These are phyloP conservation scores for Arxiozyma slooffiae DNA, from an alignment of 1,139 yeast species.

Conservation along the genomic window DNA sequence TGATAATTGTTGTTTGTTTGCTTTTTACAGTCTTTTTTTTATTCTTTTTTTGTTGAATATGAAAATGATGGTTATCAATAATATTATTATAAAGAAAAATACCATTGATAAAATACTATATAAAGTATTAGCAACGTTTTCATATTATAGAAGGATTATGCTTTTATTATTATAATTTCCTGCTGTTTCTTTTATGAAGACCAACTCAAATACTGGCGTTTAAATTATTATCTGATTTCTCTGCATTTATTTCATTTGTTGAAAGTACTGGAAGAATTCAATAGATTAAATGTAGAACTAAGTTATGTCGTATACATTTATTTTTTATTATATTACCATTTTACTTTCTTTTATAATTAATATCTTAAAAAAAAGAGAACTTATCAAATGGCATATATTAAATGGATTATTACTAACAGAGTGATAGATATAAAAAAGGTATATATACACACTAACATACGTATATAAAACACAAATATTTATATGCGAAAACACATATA, in stretches of 20 bases:
- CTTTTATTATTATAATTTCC: no score
- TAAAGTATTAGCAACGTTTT: no score
- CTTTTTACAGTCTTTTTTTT: no score
- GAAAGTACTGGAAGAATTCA: neutral
- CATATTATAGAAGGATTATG: no score
- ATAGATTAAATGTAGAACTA: neutral
- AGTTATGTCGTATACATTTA: neutral
- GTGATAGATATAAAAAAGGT: no score
- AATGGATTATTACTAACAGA: no score
- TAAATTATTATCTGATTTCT: no score
- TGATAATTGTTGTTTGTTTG: neutral
- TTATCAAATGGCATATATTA: neutral
- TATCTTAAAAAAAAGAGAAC: no score
- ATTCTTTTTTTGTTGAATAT: slow-evolving; percentile 13
- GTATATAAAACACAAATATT: neutral
- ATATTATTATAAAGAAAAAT: slow-evolving; percentile 50
- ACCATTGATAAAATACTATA: slow-evolving; percentile 46
- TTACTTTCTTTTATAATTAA: neutral
- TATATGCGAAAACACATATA: neutral
- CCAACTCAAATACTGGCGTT: no score
- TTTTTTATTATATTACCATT: no score
- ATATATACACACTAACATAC: no score
- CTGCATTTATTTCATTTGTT: neutral
- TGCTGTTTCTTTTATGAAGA: no score
- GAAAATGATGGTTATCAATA: slow-evolving; percentile 39